phyloP scores from a whole-genome alignment of 176 grass and related monocot genomes.

The Paspalum vaginatum region DNA sequence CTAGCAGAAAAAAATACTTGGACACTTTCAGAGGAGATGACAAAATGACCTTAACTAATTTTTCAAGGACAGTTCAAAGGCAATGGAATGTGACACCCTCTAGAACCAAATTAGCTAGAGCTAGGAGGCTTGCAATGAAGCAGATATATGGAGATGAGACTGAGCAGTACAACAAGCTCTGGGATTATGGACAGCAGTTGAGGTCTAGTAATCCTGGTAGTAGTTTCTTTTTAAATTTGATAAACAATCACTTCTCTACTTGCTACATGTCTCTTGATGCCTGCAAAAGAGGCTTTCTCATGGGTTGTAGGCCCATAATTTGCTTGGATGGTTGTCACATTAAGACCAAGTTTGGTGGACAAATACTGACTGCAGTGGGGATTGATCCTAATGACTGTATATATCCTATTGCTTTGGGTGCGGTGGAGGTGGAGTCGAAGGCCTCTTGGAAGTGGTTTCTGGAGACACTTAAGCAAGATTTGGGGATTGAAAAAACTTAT shows the following conservation, averaged over 20 bases:
- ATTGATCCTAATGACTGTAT: conserved; percentile 1
- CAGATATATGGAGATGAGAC: neutral
- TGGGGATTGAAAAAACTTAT: too few relatives aligned
- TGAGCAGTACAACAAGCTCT: neutral
- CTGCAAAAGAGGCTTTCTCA: neutral
- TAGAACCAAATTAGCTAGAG: neutral
- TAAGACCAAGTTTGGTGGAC: neutral
- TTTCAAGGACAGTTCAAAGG: neutral
- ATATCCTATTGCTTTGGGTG: too few relatives aligned
- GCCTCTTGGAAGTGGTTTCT: too few relatives aligned
- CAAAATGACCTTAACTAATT: neutral
- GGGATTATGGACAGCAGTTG: neutral
- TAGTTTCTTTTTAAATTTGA: neutral
- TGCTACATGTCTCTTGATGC: conserved; percentile 12
- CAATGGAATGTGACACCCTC: neutral
- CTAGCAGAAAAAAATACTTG: neutral
- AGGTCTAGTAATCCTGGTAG: neutral
- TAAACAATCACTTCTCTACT: neutral
- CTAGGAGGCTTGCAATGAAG: neutral
- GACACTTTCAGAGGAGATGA: neutral
- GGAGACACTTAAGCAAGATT: too few relatives aligned
- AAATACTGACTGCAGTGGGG: neutral
- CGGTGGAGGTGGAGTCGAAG: too few relatives aligned
- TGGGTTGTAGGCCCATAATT: neutral
- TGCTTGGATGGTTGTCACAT: neutral